A percentile compares a stretch with the other conserved stretches of the same genome.
These are phyloP conservation scores for Fonsecaea multimorphosa DNA, from an alignment of 2,329 filamentous ascomycete species.

Conservation along the genomic window DNA sequence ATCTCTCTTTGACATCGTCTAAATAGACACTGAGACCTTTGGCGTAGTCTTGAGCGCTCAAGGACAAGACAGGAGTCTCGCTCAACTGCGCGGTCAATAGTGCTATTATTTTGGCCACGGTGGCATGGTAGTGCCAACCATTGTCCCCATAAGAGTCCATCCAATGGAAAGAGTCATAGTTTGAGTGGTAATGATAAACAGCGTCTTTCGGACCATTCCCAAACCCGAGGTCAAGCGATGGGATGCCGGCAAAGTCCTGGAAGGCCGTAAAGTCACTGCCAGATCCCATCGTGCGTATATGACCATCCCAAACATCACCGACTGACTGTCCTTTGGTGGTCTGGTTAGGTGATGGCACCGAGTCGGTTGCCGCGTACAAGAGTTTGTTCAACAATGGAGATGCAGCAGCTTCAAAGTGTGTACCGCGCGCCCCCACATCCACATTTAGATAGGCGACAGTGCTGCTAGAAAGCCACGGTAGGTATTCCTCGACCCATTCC, in stretches of 20 bases:
- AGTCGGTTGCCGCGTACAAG: constrained; percentile 55
- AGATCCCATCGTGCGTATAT: constrained; percentile 70
- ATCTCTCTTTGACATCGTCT: constrained; percentile 41
- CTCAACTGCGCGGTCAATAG: constrained; percentile 66
- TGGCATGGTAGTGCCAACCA: constrained; percentile 63
- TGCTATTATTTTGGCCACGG: constrained; percentile 70
- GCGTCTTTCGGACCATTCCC: constrained; percentile 50
- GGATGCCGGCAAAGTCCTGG: constrained; percentile 72
- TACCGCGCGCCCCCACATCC: constrained; percentile 73
- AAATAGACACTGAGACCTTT: constrained; percentile 58
- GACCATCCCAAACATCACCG: constrained; percentile 68
- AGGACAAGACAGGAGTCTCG: constrained; percentile 67
- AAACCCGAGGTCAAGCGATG: constrained; percentile 70
- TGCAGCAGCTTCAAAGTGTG: constrained; percentile 67
- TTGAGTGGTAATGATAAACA: constrained; percentile 78
- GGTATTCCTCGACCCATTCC: constrained; percentile 90
- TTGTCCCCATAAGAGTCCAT: constrained; percentile 79
- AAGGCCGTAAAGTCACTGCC: constrained; percentile 78
- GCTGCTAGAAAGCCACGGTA: constrained; percentile 76
- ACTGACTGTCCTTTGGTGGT: constrained; percentile 72
- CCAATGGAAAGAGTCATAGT: constrained; percentile 85
- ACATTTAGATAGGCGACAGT: constrained; percentile 86
- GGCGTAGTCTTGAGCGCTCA: constrained; percentile 71
- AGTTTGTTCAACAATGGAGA: constrained; percentile 78
- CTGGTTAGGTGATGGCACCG: constrained; percentile 75